Evolutionary conservation across 208 protist species (phyloP).

Genomic region (Leishmania major): DNA sequence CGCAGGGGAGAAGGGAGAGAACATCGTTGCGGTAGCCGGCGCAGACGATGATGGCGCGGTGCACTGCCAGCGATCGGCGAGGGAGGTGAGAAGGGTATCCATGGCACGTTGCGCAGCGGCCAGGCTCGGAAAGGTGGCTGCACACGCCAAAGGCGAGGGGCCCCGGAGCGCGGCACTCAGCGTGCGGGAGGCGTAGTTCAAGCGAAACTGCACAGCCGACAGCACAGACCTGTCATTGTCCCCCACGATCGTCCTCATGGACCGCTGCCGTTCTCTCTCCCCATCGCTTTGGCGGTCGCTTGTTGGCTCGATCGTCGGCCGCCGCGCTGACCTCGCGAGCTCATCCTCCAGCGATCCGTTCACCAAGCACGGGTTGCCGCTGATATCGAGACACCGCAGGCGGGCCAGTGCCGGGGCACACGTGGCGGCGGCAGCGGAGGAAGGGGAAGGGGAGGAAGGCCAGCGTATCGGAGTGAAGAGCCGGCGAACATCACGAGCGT

Average conservation of each 20-base stretch:
- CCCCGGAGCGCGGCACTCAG: constrained; percentile 4
- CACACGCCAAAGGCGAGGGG: not conserved
- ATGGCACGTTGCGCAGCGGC: constrained; percentile 7
- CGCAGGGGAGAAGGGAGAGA: not conserved
- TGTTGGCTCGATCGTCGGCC: not conserved
- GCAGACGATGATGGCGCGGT: not conserved
- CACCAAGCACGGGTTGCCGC: constrained; percentile 35
- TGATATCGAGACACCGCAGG: constrained; percentile 28
- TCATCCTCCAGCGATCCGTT: constrained; percentile 36
- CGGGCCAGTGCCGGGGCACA: constrained; percentile 13
- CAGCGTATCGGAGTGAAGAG: constrained; percentile 3
- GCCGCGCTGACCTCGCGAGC: constrained; percentile 4
- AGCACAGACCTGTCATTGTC: not conserved
- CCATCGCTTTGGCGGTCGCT: not conserved
- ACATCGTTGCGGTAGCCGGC: not conserved
- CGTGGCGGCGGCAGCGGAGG: not conserved
- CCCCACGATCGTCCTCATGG: not conserved
- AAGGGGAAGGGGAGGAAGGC: constrained; percentile 2
- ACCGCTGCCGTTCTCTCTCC: not conserved
- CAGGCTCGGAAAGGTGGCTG: not conserved
- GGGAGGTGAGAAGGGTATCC: not conserved
- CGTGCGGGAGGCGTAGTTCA: not conserved
- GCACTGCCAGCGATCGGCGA: constrained; percentile 10
- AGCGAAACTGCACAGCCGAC: not conserved
- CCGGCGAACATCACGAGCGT: constrained; percentile 16